Base-by-base conservation (phyloP, 257 asterid species). In the Primulina tabacum region DNA sequence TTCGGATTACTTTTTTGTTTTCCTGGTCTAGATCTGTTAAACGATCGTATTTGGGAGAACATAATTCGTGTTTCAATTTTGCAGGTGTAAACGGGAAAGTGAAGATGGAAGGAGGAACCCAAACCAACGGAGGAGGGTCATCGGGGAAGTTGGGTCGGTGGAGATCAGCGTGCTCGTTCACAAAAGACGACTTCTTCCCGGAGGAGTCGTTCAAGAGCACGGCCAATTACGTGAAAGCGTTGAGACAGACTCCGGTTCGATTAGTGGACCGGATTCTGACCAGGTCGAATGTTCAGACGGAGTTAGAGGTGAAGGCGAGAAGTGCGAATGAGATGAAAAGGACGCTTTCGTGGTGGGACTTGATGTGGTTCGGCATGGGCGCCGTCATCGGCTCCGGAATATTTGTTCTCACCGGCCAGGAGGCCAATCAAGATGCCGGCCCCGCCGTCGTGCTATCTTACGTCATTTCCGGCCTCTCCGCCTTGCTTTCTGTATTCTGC, bases 281-380 rank as follows among this genome's bases (percentile, higher is more conserved):
- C 73, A 82, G 95, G 40, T 88, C 95, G 32, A 73, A 74, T 17
- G 68, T 61, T 64, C 73, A 78, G 59, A 78, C 71, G 6, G 95
- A 88, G 75, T 28, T 88, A 60, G 84, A 86, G 71, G 87, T 77
- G 64, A 83, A 82, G 77, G 55, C 77, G 24, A 83, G 88, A 17
- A 88, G 95, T 40, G 74, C 72, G 30, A 67, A 81, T 71, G 82
- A 78, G 80, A 83, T 88, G 95, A 88, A 83, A 77, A 77, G 16
- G 78, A 85, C 84, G 1, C 87, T 88, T 3, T 65, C 82, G 1
- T 83, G 89, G 95, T 88, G 91, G 91, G 95, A 88, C 62, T 59
- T 88, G 43, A 85, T 88, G 63, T 85, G 95, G 91, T 84, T 88
- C 65, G 95, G 95, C 24, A 80, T 88, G 91, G 95, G 95, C 4